Conservation (phyloP, 768 basidiomycete genomes). For the Lentinula guzmanii region DNA sequence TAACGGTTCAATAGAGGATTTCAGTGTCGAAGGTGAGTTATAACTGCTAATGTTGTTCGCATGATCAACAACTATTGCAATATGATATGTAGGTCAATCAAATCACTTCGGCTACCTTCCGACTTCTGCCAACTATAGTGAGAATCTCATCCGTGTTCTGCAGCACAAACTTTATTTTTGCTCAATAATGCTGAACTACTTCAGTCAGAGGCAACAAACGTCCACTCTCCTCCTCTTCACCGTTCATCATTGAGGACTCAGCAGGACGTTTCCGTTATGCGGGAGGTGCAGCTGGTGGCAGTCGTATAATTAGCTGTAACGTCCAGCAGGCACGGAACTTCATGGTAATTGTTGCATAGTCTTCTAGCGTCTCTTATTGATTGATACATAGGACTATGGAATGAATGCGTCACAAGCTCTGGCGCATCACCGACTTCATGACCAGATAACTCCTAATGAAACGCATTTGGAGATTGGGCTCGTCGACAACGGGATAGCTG, state of each 20-base stretch:
- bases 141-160: neutral
- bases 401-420: neutral
- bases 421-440: neutral
- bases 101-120: constrained; percentile 1
- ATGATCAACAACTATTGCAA: neutral
- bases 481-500: neutral
- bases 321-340: neutral
- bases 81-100: neutral
- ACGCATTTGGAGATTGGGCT: neutral
- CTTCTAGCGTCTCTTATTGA: neutral
- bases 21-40: neutral
- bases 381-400: neutral
- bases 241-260: neutral
- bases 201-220: neutral
- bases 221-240: neutral
- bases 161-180: neutral
- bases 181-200: neutral
- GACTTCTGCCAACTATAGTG: neutral
- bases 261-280: neutral
- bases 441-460: neutral
- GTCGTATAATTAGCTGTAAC: constrained; percentile 1
- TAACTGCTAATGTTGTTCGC: neutral
- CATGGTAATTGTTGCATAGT: neutral
- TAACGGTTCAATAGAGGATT: constrained; percentile 4
- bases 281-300: constrained; percentile 1